A percentile compares a stretch with the other conserved stretches of the same genome.
These are phyloP conservation scores for Penicillium steckii DNA, from an alignment of 495 filamentous ascomycete genomes.

Conservation along the genomic window DNA sequence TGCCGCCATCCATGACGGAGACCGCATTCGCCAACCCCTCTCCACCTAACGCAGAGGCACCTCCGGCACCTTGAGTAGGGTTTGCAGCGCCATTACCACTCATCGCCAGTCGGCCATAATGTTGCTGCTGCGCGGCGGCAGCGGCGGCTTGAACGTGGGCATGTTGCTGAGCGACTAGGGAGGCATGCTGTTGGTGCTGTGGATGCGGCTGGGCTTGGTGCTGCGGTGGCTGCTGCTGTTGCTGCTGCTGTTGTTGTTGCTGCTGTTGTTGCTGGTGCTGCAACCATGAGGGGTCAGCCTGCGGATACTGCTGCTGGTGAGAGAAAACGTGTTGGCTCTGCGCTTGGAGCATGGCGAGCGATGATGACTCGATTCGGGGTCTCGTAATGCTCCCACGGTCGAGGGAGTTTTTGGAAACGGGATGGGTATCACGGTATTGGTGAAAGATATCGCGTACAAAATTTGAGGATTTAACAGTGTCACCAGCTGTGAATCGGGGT, in stretches of 20 bases:
- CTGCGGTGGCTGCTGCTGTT: constrained; percentile 57
- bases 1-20: constrained; percentile 52
- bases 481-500: constrained; percentile 23
- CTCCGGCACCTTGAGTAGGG: constrained; percentile 40
- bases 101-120: constrained; percentile 74
- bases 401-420: constrained; percentile 1
- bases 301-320: constrained; percentile 79
- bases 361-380: constrained; percentile 25
- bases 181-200: constrained; percentile 49
- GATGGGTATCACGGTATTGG: constrained; percentile 18
- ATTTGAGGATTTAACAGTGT: constrained; percentile 15
- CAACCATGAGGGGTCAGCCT: constrained; percentile 75
- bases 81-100: constrained; percentile 50
- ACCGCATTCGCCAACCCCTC: constrained; percentile 52
- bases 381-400: constrained; percentile 40
- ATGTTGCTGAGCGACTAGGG: constrained; percentile 53
- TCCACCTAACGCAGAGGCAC: constrained; percentile 42
- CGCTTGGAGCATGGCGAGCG: constrained; percentile 50
- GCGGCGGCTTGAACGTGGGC: constrained; percentile 62
- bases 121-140: constrained; percentile 69
- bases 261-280: constrained; percentile 56
- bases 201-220: constrained; percentile 66
- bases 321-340: constrained; percentile 63
- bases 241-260: constrained; percentile 50
- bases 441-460: constrained; percentile 6